A percentile compares a stretch with the other conserved stretches of the same genome.
Conservation (phyloP, 306 rosid genomes). For the Rosa lucieae region DNA sequence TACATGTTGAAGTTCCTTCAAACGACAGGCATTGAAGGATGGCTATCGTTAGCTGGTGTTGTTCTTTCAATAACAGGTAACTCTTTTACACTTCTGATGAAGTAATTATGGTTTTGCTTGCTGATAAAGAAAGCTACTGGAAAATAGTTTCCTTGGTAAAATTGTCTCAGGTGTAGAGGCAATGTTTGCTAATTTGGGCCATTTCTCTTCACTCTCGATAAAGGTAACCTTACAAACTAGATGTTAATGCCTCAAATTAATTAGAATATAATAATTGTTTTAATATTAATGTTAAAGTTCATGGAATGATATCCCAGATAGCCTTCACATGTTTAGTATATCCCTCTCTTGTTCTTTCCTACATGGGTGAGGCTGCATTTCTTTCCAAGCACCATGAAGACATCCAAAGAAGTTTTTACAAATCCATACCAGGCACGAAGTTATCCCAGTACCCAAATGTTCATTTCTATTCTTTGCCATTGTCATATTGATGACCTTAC, state of each 20-base stretch:
- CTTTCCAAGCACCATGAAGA: constrained; percentile 71
- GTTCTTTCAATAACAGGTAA: constrained; percentile 75
- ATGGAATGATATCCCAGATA: constrained; percentile 48
- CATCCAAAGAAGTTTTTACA: constrained; percentile 70
- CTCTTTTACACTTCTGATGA: constrained; percentile 17
- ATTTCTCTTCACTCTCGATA: constrained; percentile 77
- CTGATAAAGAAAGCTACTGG: constrained; percentile 21
- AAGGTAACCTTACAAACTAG: constrained; percentile 48
- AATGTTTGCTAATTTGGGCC: constrained; percentile 86
- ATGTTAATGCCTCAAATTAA: not conserved
- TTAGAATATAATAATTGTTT: not conserved
- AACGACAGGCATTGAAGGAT: constrained; percentile 56
- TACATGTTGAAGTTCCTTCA: constrained; percentile 59
- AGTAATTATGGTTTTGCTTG: constrained; percentile 25
- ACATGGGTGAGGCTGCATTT: constrained; percentile 85
- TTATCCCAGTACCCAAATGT: constrained; percentile 13
- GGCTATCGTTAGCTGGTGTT: constrained; percentile 66
- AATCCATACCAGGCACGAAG: constrained; percentile 68
- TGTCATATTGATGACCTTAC: not conserved
- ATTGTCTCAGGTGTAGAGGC: constrained; percentile 77
- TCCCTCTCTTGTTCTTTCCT: constrained; percentile 66
- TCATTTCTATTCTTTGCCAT: not conserved
- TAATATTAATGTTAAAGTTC: not conserved
- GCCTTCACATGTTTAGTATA: constrained; percentile 71
- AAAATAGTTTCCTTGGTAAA: constrained; percentile 31